A percentile compares a stretch with the other conserved stretches of the same genome.
phyloP scores from a whole-genome alignment of 2,329 filamentous ascomycete species.

The Pseudogymnoascus sp. region DNA sequence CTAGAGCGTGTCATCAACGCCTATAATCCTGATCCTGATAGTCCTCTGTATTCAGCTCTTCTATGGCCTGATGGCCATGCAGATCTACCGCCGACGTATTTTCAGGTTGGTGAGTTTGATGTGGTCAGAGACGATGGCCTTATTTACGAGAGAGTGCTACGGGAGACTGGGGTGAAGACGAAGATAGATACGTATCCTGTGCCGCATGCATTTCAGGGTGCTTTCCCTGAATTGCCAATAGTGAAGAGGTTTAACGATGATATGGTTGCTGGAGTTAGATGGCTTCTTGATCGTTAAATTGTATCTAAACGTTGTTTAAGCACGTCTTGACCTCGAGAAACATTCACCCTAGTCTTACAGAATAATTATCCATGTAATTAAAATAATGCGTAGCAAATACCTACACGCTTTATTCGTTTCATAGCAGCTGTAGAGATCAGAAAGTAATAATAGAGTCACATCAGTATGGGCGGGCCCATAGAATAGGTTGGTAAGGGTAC shows the following conservation, averaged over 20 bases:
- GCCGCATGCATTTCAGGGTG: neutral
- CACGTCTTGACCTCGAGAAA: neutral
- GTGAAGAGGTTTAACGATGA: neutral
- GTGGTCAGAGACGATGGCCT: conserved; percentile 45
- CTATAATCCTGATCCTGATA: conserved; percentile 27
- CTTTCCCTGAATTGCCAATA: neutral
- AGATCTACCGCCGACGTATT: conserved; percentile 39
- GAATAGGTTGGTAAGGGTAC: too few relatives aligned
- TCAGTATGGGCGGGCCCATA: too few relatives aligned
- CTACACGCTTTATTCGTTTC: too few relatives aligned
- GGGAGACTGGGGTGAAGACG: conserved; percentile 38
- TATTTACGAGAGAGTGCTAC: conserved; percentile 43
- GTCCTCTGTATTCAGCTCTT: conserved; percentile 29
- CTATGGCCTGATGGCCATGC: conserved; percentile 27
- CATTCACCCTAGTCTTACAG: too few relatives aligned
- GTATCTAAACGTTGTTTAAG: neutral
- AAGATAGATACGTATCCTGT: conserved; percentile 32
- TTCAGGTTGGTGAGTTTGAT: conserved; percentile 46
- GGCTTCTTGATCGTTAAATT: neutral
- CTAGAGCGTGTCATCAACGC: conserved; percentile 25
- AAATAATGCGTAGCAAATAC: too few relatives aligned
- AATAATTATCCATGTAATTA: too few relatives aligned
- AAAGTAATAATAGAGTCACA: too few relatives aligned
- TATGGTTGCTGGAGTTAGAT: neutral
- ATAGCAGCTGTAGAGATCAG: too few relatives aligned